These are phyloP conservation scores for Phytophthora quininea DNA, from an alignment of 352 stramenopile species.

Conservation along the genomic window DNA sequence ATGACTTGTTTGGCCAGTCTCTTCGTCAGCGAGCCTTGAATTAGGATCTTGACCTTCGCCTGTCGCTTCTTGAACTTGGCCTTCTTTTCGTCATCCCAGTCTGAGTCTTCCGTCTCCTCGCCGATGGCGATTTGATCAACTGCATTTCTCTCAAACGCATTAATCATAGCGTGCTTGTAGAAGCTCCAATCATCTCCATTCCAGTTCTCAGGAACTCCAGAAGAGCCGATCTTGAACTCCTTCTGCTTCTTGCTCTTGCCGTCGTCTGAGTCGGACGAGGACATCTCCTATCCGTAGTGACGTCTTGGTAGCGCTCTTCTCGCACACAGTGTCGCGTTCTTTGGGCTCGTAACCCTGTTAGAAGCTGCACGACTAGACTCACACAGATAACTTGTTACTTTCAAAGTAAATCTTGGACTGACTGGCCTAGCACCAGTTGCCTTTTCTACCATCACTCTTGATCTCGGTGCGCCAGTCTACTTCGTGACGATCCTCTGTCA, in stretches of 20 bases:
- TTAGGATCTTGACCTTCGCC: conserved; percentile 16
- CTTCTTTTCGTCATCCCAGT: conserved; percentile 11
- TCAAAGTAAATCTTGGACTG: no score
- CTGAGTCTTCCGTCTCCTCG: not conserved
- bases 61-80: conserved; percentile 27
- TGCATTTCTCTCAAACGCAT: conserved; percentile 13
- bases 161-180: conserved; percentile 16
- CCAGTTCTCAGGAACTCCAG: conserved; percentile 8
- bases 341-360: no score
- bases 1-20: conserved; percentile 14
- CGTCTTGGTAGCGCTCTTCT: no score
- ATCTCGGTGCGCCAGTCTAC: no score
- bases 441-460: no score
- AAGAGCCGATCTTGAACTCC: conserved; percentile 5
- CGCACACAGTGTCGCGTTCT: no score
- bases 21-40: conserved; percentile 17
- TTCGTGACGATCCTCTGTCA: no score
- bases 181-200: conserved; percentile 14
- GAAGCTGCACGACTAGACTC: no score
- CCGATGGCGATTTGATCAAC: conserved; percentile 2
- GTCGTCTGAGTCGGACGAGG: conserved; percentile 11
- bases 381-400: no score
- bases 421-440: no score
- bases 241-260: conserved; percentile 7
- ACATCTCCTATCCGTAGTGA: no score